Conservation (phyloP, 495 filamentous ascomycete species). For the Aspergillus cavernicola region DNA sequence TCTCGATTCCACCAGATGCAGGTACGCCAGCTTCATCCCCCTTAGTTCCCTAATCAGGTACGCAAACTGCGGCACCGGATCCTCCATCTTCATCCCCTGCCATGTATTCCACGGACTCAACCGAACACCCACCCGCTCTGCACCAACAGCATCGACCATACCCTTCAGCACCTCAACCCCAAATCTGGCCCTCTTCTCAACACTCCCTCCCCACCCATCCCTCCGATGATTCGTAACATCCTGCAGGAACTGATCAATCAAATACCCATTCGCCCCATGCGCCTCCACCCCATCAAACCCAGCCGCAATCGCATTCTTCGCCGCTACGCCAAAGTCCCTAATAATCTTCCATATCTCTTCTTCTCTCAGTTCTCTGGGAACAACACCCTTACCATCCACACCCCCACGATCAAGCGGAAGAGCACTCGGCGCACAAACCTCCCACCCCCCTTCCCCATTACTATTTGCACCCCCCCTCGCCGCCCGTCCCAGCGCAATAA, state of each 20-base stretch:
- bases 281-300: constrained; percentile 79
- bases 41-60: constrained; percentile 47
- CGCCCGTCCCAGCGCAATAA: constrained; percentile 58
- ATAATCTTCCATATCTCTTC: constrained; percentile 57
- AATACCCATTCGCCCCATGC: constrained; percentile 71
- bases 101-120: constrained; percentile 58
- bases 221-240: constrained; percentile 56
- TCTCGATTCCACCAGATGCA: constrained; percentile 39
- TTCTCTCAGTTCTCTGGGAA: constrained; percentile 47
- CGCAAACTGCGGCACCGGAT: constrained; percentile 58
- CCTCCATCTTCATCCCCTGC: constrained; percentile 61
- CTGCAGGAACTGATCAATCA: constrained; percentile 71
- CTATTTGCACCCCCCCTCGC: constrained; percentile 36
- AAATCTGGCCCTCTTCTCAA: constrained; percentile 64
- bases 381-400: not conserved
- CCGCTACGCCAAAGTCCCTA: constrained; percentile 53
- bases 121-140: constrained; percentile 53
- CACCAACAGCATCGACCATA: constrained; percentile 56
- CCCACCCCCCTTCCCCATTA: constrained; percentile 17
- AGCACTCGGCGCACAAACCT: constrained; percentile 33
- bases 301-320: constrained; percentile 59
- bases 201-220: constrained; percentile 62
- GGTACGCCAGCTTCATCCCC: constrained; percentile 51
- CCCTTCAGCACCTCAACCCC: constrained; percentile 56
- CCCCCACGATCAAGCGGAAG: constrained; percentile 21